Evolutionary conservation across 140 eudicot species (phyloP).

Genomic region (Cichorium intybus): DNA sequence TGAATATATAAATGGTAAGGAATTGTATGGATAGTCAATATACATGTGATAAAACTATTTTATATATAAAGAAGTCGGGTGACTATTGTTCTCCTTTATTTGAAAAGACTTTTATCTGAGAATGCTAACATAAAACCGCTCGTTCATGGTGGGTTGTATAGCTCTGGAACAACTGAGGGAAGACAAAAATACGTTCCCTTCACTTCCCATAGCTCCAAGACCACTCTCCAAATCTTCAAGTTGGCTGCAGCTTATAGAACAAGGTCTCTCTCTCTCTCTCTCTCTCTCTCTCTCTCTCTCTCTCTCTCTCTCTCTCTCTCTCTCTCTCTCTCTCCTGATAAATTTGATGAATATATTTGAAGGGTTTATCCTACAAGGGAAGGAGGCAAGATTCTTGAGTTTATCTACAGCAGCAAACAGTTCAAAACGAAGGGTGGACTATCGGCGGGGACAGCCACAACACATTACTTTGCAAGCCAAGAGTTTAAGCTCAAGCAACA

Average conservation of each 20-base stretch:
- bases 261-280: slow-evolving; percentile 39
- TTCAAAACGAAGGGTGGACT: slow-evolving; percentile 68
- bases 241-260: slow-evolving; percentile 87
- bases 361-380: slow-evolving; percentile 72
- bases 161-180: slow-evolving; percentile 95
- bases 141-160: slow-evolving; percentile 1
- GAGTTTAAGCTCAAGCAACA: slow-evolving; percentile 63
- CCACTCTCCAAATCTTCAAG: slow-evolving; percentile 78
- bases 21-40: neutral
- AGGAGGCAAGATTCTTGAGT: slow-evolving; percentile 74
- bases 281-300: neutral
- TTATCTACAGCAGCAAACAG: slow-evolving; percentile 78
- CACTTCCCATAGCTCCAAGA: slow-evolving; percentile 70
- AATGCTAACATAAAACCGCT: neutral
- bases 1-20: neutral
- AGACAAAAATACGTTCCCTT: slow-evolving; percentile 78
- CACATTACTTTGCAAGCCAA: slow-evolving; percentile 61
- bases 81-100: neutral
- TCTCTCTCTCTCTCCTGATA: neutral
- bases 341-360: neutral
- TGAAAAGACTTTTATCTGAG: neutral
- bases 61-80: neutral
- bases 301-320: neutral
- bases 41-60: neutral
- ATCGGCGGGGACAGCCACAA: slow-evolving; percentile 71